Evolutionary conservation across 2,329 filamentous ascomycete species (phyloP).

Genomic region (Fusarium neocosmosporiellum): DNA sequence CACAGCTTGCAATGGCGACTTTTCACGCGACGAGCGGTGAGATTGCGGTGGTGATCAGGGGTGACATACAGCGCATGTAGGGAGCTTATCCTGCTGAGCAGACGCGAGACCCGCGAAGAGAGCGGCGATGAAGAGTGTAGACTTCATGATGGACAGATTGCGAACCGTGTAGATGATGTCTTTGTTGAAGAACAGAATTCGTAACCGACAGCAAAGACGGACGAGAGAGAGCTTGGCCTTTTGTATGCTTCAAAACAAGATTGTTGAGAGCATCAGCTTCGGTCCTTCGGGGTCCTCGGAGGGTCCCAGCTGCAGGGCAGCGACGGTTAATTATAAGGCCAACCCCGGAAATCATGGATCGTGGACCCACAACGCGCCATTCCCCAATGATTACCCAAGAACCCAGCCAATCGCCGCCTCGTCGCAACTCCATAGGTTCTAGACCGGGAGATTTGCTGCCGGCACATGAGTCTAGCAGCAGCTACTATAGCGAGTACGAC

Average conservation of each 20-base stretch:
- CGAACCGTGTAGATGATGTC: neutral
- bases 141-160: slow-evolving; percentile 50
- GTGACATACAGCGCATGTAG: slow-evolving; percentile 53
- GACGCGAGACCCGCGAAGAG: slow-evolving; percentile 48
- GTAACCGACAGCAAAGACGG: neutral
- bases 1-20: neutral
- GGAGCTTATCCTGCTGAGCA: slow-evolving; percentile 50
- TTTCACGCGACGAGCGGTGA: neutral
- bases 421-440: slow-evolving; percentile 18
- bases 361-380: slow-evolving; percentile 14
- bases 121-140: slow-evolving; percentile 44
- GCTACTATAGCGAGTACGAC: neutral
- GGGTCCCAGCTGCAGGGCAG: neutral
- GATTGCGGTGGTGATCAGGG: neutral
- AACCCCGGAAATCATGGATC: neutral
- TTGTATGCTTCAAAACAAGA: neutral
- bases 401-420: slow-evolving; percentile 22
- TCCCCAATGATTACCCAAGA: slow-evolving; percentile 11
- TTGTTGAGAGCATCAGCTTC: slow-evolving; percentile 6
- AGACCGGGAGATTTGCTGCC: slow-evolving; percentile 16
- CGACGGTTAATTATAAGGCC: slow-evolving; percentile 2
- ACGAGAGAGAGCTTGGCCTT: neutral
- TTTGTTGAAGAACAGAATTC: neutral
- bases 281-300: neutral
- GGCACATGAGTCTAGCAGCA: neutral